Evolutionary conservation across 2,329 filamentous ascomycete genomes (phyloP).

Genomic region (Fusarium concolor): DNA sequence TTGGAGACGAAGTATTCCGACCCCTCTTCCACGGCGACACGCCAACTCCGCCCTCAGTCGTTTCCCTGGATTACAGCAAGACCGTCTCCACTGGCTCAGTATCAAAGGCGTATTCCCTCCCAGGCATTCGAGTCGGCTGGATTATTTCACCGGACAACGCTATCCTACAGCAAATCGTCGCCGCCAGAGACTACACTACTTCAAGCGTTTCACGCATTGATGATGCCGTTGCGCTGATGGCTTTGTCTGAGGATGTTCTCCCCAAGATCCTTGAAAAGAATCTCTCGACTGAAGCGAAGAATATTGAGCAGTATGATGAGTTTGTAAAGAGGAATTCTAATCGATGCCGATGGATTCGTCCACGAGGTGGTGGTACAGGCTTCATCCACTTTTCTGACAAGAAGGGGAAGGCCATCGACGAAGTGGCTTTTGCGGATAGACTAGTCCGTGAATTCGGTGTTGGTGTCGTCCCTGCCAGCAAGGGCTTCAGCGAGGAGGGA

Average conservation of each 20-base stretch:
- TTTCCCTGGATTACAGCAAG: neutral
- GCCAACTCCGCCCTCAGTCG: neutral
- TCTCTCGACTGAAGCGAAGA: neutral
- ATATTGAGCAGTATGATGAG: neutral
- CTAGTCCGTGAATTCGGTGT: neutral
- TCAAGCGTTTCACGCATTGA: neutral
- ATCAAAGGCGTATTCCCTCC: neutral
- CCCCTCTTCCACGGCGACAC: neutral
- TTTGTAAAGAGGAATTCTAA: neutral
- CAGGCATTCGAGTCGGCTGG: neutral
- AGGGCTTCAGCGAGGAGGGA: neutral
- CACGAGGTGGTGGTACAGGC: neutral
- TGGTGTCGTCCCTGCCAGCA: neutral
- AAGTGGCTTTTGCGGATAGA: neutral
- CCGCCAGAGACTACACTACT: neutral
- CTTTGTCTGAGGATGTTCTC: rapidly evolving
- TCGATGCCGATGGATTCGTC: neutral
- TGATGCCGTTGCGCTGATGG: neutral
- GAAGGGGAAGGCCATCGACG: neutral
- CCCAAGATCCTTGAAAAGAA: neutral
- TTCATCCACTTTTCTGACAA: neutral
- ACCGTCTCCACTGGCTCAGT: neutral
- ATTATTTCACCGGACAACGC: neutral
- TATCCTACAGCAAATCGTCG: neutral
- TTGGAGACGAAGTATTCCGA: neutral